Evolutionary conservation across 352 stramenopile genomes (phyloP).

Genomic region (Phytophthora citricola): DNA sequence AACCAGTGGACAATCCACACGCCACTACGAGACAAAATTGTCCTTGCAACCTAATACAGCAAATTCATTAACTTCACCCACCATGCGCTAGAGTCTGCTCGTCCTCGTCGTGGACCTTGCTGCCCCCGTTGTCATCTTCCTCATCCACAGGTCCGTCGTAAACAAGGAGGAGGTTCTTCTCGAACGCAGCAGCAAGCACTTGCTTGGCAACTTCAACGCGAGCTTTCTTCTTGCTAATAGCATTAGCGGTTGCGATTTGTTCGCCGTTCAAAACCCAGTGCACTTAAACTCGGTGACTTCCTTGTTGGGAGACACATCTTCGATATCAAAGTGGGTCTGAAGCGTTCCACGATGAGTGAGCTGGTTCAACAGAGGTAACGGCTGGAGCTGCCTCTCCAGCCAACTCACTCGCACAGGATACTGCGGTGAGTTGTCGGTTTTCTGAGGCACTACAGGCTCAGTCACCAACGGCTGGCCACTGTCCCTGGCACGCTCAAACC

Average conservation of each 20-base stretch:
- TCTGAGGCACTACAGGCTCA: background rate
- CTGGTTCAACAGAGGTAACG: slow-evolving; percentile 62
- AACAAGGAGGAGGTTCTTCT: slow-evolving; percentile 53
- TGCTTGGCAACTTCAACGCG: slow-evolving; percentile 55
- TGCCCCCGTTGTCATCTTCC: slow-evolving; percentile 25
- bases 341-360: slow-evolving; percentile 53
- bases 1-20: too few relatives aligned
- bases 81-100: slow-evolving; percentile 18
- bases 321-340: slow-evolving; percentile 50
- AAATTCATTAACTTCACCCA: slow-evolving; percentile 35
- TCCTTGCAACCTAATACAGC: slow-evolving; percentile 16
- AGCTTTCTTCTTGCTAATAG: slow-evolving; percentile 89
- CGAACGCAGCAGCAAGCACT: slow-evolving; percentile 80
- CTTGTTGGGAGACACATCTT: slow-evolving; percentile 54
- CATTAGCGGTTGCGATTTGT: slow-evolving; percentile 37
- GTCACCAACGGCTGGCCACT: slow-evolving; percentile 11
- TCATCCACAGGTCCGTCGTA: slow-evolving; percentile 46
- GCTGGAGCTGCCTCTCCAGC: slow-evolving; percentile 52
- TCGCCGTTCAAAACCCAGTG: slow-evolving; percentile 58
- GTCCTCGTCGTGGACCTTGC: slow-evolving; percentile 32
- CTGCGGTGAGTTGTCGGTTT: slow-evolving; percentile 3
- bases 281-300: slow-evolving; percentile 59
- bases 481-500: slow-evolving; percentile 40
- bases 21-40: slow-evolving; percentile 10
- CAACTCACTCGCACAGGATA: slow-evolving; percentile 44